phyloP scores from a whole-genome alignment of 2,329 filamentous ascomycete species.

The Cyphellophora europaea region DNA sequence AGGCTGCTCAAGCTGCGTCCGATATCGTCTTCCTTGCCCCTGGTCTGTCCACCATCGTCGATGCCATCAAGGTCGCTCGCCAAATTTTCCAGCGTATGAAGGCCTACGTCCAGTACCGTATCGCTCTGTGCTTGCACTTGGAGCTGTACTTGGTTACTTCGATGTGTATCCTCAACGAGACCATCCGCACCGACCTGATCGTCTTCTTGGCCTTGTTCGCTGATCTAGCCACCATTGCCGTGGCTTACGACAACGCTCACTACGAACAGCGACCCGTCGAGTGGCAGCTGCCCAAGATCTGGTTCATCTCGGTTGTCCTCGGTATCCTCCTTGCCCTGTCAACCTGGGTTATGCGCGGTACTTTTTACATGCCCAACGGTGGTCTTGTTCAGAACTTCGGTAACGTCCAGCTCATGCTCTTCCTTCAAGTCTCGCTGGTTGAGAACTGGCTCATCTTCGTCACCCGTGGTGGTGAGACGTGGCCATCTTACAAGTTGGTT shows the following conservation, averaged over 20 bases:
- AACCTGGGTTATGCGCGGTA: conserved; percentile 65
- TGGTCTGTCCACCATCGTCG: conserved; percentile 61
- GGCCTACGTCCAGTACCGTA: conserved; percentile 69
- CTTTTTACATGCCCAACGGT: conserved; percentile 59
- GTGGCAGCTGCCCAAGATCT: conserved; percentile 75
- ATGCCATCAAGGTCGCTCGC: conserved; percentile 64
- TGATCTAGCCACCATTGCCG: conserved; percentile 68
- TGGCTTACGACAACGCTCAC: conserved; percentile 71
- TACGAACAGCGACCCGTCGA: conserved; percentile 66
- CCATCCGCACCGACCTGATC: conserved; percentile 61
- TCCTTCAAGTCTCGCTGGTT: conserved; percentile 83
- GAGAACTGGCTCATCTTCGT: conserved; percentile 98
- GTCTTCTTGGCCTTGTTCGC: conserved; percentile 74
- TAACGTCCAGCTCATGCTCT: conserved; percentile 68
- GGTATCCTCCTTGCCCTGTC: conserved; percentile 58
- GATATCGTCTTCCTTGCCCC: conserved; percentile 69
- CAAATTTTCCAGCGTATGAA: conserved; percentile 74
- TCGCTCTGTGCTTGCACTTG: conserved; percentile 63
- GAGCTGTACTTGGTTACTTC: conserved; percentile 69
- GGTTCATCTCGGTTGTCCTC: conserved; percentile 63
- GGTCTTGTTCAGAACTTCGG: conserved; percentile 69
- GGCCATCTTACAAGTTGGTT: conserved; percentile 66
- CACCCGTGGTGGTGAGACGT: conserved; percentile 71
- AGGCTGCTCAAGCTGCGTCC: conserved; percentile 62
- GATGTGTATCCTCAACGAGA: conserved; percentile 74